Percentiles rank a stretch among this genome's conserved stretches.
Conservation (phyloP, 192 early-diverging fungal genomes). For the Gonapodya prolifera region DNA sequence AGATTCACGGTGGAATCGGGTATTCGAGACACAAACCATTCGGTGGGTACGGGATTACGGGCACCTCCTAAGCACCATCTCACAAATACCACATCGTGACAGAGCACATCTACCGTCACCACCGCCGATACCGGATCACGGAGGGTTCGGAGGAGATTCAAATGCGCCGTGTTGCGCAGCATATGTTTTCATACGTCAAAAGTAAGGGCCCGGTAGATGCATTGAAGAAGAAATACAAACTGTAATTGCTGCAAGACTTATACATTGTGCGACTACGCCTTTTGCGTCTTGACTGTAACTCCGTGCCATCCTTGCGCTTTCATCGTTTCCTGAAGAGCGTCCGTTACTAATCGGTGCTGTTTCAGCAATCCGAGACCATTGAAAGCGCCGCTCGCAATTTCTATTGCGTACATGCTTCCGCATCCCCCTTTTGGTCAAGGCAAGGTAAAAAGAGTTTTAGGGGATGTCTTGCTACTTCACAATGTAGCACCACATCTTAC, state of each 20-base stretch:
- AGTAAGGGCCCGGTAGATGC: not conserved
- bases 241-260: not conserved
- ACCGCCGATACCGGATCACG: conserved; percentile 6
- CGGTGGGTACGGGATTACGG: not conserved
- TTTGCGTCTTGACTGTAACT: not conserved
- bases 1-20: conserved; percentile 6
- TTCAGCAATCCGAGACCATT: conserved; percentile 63
- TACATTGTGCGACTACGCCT: not conserved
- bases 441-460: conserved; percentile 25
- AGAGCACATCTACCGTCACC: conserved; percentile 8
- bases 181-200: not conserved
- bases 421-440: conserved; percentile 63
- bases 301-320: conserved; percentile 74
- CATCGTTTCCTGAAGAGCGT: conserved; percentile 76
- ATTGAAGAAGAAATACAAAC: not conserved
- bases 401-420: conserved; percentile 92
- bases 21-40: conserved; percentile 4
- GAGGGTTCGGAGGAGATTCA: conserved; percentile 5
- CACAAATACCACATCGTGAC: not conserved
- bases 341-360: conserved; percentile 84
- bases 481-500: not conserved
- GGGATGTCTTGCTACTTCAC: conserved; percentile 74
- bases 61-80: not conserved
- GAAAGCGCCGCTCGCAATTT: conserved; percentile 69
- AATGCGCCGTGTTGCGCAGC: conserved; percentile 4